Percentiles rank a stretch among this genome's conserved stretches.
Evolutionary conservation across 257 asterid species (phyloP).

Genomic region (Dorcoceras hygrometricum): DNA sequence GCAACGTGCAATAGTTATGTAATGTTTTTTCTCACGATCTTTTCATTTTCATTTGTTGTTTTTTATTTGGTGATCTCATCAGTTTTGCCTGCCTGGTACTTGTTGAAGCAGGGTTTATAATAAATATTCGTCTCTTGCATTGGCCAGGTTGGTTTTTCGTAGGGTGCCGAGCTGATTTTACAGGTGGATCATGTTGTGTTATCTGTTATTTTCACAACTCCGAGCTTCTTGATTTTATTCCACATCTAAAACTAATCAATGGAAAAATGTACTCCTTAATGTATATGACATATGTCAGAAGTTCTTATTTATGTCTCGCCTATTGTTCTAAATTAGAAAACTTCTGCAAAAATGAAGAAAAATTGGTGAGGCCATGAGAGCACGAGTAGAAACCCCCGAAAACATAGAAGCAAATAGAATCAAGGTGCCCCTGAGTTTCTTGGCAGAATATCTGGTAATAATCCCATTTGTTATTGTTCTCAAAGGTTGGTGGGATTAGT

Average conservation of each 20-base stretch:
- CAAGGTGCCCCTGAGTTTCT: neutral
- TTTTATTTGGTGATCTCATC: neutral
- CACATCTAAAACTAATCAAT: too few relatives aligned
- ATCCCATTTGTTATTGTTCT: neutral
- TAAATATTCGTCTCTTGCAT: neutral
- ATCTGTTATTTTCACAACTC: neutral
- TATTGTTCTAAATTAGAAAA: neutral
- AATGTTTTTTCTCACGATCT: neutral
- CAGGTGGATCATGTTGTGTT: neutral
- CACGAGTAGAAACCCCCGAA: neutral
- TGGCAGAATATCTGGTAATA: neutral
- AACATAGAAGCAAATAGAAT: neutral
- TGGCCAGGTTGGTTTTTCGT: neutral
- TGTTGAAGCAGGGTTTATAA: neutral
- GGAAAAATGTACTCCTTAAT: neutral
- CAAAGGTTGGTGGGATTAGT: too few relatives aligned
- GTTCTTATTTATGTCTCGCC: neutral
- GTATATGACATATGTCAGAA: neutral
- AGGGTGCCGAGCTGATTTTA: neutral
- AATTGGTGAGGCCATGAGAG: neutral
- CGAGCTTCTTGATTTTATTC: too few relatives aligned
- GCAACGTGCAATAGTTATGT: constrained; percentile 8
- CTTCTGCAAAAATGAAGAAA: neutral
- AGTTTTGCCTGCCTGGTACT: neutral
- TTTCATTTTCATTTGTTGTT: neutral